Base-by-base conservation (phyloP, 257 asterid species). In the Plantago major region DNA sequence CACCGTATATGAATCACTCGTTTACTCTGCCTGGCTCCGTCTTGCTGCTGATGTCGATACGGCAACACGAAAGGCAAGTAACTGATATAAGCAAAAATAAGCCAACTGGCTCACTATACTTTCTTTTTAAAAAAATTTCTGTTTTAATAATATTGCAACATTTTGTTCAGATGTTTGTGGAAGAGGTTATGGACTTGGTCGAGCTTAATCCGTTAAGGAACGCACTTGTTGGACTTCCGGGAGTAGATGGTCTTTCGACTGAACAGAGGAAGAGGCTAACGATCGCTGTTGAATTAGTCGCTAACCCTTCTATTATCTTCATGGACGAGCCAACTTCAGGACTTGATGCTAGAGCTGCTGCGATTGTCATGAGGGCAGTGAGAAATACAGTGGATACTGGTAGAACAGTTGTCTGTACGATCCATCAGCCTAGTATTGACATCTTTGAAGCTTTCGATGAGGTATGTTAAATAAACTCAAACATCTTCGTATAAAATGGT, bases 1-100 rank as follows among this genome's bases (percentile, higher is more conserved):
- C n/a, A 89, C 97, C 15, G 81, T 86, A 15, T 73, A 84, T 11
- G 97, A 89, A 13, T 89, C 97, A 1, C 95, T 89, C 46, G 78
- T 89, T 28, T 86, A 86, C 74, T 89, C 97, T 40, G 97, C 97
- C 16, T 89, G 97, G 97, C 80, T 89, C 2, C 95, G 97, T 58
- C 95, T 86, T 11, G 65, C 97, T 60, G 71, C 86, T n/a, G 94
- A 89, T 60, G 84, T 89, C 26, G 73, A 75, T 45, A 84, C 84
- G 56, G 84, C 82, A 69, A 82, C 83, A 43, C 83, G 94, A 44
- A 82, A 84, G 95, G 97, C 60, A 74, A 70, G 84, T 60, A 42
- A 38, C 62, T 53, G 37, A 44, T 12, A 58, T 2, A 38, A 55
- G 60, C 7, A 51, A 19, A 10, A 51, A 11, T 17, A 48, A 48